Evolutionary conservation across 257 asterid species (phyloP), one percentile per base, ranked within the genome.

Genomic region (Anisodus tanguticus): DNA sequence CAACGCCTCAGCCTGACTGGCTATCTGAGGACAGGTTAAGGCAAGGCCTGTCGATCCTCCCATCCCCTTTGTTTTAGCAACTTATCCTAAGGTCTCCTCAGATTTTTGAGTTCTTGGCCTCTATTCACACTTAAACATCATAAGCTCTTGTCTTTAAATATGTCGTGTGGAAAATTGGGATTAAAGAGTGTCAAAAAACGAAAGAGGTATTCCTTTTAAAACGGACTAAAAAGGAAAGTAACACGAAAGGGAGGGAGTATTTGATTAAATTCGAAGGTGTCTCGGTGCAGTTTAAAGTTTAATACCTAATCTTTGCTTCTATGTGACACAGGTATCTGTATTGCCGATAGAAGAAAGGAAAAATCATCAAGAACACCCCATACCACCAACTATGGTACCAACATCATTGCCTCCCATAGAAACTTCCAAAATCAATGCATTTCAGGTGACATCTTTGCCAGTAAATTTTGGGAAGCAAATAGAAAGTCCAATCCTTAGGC

Each of bases 301-400:
- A 49, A 51, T 55, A 62, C 3, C 43, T 57, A 22, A 51, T 0
- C 2, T 82, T 37, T 77, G 1, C 37, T 35, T 43, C 16, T 31
- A 31, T 47, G 82, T 72, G 82, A 76, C 79, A 83, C 86, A 95
- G 99, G 98, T 91, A 71, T 78, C 94, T 88, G 77, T 89, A 45
- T 67, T 90, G 89, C 89, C 92, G n/a, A 76, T 76, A 58, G 97
- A 88, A 69, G 94, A 93, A 82, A 81, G 86, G 41, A 78, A 86
- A 47, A 85, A 59, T 64, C 89, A 81, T 71, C 89, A 90, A 84
- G 91, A 89, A 47, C 83, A 62, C 70, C 76, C 60, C 2, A 64
- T 84, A 26, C 83, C 63, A 83, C 79, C 85, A 54, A 43, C 41
- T 62, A 49, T 80, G 17, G 86, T 86, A 43, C 86, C 85, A 81